Evolutionary conservation across 306 rosid genomes (phyloP).

Genomic region (Biancaea sappan): DNA sequence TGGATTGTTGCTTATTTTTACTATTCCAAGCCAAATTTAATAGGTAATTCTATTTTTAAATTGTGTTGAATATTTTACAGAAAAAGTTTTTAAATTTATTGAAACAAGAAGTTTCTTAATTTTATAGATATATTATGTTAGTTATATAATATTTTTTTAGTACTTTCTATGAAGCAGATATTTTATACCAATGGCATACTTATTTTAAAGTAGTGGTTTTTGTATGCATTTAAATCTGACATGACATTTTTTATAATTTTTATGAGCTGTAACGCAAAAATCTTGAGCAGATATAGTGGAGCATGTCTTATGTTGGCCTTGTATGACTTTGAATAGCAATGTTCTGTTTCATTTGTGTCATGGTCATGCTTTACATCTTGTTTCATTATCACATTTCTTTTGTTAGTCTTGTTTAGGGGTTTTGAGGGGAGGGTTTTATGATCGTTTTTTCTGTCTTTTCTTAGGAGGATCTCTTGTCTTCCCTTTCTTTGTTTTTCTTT

Average conservation of each 20-base stretch:
- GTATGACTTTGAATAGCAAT: slow-evolving; percentile 3
- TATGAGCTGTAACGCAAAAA: not conserved
- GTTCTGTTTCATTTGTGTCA: not conserved
- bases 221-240: not conserved
- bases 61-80: not conserved
- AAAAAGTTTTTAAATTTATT: no score
- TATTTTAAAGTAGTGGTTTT: not conserved
- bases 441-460: no score
- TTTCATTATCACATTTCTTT: not conserved
- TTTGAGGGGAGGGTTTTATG: no score
- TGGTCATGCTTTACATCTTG: slow-evolving; percentile 14
- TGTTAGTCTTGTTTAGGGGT: no score
- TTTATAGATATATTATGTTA: not conserved
- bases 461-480: no score
- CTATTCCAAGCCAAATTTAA: not conserved
- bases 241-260: not conserved
- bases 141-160: not conserved
- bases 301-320: not conserved
- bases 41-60: not conserved
- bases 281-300: not conserved
- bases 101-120: no score
- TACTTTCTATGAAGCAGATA: not conserved
- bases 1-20: not conserved
- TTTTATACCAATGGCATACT: not conserved
- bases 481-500: no score